Evolutionary conservation across 2,329 filamentous ascomycete species (phyloP).

Genomic region (Immersiporthe knoxdaviesiana): DNA sequence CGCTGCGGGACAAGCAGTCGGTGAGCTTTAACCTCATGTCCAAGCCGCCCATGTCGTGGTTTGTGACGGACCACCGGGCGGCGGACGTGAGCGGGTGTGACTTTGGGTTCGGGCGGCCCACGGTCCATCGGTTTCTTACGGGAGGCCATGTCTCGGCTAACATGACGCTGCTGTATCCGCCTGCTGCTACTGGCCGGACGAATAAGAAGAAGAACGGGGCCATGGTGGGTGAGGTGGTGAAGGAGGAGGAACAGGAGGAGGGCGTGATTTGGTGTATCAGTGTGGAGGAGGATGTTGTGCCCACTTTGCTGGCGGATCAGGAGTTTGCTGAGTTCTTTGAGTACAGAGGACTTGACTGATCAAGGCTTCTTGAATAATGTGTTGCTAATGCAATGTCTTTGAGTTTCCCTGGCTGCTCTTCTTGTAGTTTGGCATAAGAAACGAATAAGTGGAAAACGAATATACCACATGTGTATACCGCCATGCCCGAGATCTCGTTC

Average conservation of each 20-base stretch:
- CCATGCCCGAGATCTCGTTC: neutral
- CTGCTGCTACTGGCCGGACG: slow-evolving; percentile 12
- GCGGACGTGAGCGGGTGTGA: slow-evolving; percentile 34
- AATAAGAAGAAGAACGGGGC: slow-evolving; percentile 4
- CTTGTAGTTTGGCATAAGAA: neutral
- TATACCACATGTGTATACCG: neutral
- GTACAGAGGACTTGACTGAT: slow-evolving; percentile 39
- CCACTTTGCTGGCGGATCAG: slow-evolving; percentile 37
- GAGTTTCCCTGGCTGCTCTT: neutral
- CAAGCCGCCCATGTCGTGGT: slow-evolving; percentile 14
- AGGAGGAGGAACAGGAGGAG: slow-evolving; percentile 37
- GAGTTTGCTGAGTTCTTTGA: slow-evolving; percentile 43
- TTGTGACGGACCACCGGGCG: slow-evolving; percentile 38
- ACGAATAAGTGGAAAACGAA: neutral
- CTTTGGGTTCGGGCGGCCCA: slow-evolving; percentile 42
- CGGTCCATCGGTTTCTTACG: slow-evolving; percentile 37
- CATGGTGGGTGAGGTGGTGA: neutral
- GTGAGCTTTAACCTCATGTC: slow-evolving; percentile 33
- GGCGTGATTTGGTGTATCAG: slow-evolving; percentile 39
- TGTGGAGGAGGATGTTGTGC: slow-evolving; percentile 39
- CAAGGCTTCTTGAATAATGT: neutral
- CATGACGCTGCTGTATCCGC: slow-evolving; percentile 37
- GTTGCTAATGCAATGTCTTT: neutral
- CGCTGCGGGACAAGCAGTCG: slow-evolving; percentile 40
- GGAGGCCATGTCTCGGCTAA: slow-evolving; percentile 35